Evolutionary conservation across 257 asterid genomes (phyloP).

Genomic region (Agastache rugosa): DNA sequence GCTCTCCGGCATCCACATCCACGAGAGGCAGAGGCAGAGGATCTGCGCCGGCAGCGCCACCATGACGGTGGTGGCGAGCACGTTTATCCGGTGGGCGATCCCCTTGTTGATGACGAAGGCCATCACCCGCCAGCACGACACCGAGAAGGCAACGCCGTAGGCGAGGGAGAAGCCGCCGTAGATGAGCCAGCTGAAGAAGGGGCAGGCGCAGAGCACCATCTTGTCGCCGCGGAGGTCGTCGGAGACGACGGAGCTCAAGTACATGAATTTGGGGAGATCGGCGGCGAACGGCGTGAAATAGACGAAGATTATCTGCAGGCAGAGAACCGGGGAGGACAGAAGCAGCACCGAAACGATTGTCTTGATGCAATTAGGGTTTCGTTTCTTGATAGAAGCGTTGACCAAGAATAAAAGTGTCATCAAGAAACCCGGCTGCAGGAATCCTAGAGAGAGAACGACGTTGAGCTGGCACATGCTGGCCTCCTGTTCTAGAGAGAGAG

Average conservation of each 20-base stretch:
- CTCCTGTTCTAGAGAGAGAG: slow-evolving; percentile 45
- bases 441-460: slow-evolving; percentile 70
- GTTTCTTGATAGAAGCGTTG: slow-evolving; percentile 58
- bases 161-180: slow-evolving; percentile 57
- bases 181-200: slow-evolving; percentile 59
- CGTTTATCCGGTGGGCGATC: slow-evolving; percentile 59
- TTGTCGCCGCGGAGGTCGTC: slow-evolving; percentile 40
- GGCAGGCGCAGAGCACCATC: slow-evolving; percentile 65
- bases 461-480: slow-evolving; percentile 62
- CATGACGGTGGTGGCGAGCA: slow-evolving; percentile 61
- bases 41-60: slow-evolving; percentile 64
- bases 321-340: slow-evolving; percentile 47
- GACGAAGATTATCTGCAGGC: slow-evolving; percentile 53
- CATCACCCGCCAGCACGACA: slow-evolving; percentile 75
- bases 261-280: slow-evolving; percentile 52
- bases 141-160: slow-evolving; percentile 57
- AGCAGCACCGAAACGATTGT: slow-evolving; percentile 39
- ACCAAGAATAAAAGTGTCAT: slow-evolving; percentile 63
- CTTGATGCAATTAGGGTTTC: slow-evolving; percentile 46
- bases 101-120: slow-evolving; percentile 72
- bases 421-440: slow-evolving; percentile 71
- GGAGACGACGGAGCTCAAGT: slow-evolving; percentile 47
- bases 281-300: slow-evolving; percentile 52
- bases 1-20: slow-evolving; percentile 59
- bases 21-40: slow-evolving; percentile 56